phyloP scores from a whole-genome alignment of 805 yeast genomes.

The Schizosaccharomyces octosporus region DNA sequence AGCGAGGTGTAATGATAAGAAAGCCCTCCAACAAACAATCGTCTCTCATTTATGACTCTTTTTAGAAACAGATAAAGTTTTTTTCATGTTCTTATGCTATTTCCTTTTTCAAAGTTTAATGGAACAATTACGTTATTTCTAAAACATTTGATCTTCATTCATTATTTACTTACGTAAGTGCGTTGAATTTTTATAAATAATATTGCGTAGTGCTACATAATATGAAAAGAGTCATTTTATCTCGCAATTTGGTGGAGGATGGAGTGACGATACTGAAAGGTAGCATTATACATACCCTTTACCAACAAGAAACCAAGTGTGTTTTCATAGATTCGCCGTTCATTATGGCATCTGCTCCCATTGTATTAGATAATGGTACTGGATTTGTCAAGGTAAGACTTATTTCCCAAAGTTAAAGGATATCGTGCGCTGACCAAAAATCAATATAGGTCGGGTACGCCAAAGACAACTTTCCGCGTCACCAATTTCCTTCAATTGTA shows the following conservation, averaged over 20 bases:
- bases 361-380: slow-evolving; percentile 94
- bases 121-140: no score
- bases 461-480: slow-evolving; percentile 90
- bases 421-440: neutral
- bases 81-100: no score
- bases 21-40: no score
- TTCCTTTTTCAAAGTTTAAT: no score
- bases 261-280: no score
- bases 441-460: slow-evolving; percentile 38
- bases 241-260: neutral
- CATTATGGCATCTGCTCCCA: slow-evolving; percentile 3
- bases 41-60: no score
- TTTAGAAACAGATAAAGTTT: no score
- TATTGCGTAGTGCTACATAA: neutral
- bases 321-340: no score
- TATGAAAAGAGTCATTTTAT: neutral
- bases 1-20: no score
- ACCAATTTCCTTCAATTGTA: slow-evolving; percentile 88
- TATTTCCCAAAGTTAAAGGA: neutral
- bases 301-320: neutral
- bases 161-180: no score
- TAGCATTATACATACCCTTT: neutral
- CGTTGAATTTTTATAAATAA: no score
- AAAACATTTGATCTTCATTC: no score
- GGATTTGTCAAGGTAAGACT: slow-evolving; percentile 30